Base-by-base conservation (phyloP, 805 yeast species). In the Candida mattraensis region DNA sequence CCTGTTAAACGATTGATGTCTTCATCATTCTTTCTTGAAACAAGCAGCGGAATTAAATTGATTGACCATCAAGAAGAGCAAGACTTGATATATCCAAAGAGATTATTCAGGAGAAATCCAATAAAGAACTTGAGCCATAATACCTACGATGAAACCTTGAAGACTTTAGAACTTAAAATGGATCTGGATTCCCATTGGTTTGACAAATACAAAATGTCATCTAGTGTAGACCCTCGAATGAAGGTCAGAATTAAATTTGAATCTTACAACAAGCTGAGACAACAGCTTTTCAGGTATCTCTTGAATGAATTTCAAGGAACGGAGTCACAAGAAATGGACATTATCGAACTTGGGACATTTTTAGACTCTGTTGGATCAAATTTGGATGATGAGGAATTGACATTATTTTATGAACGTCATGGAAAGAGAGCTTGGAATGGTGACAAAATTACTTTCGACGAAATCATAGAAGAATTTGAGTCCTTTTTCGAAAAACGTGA, bases 241-340 rank as follows among this genome's bases (percentile, higher is more conserved):
- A 71, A 73, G 32, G 56, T 87, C 11, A 66, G 79, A 17, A 78
- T 81, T 3, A 72, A 81, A 38, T 87, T 78, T 52, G 74, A 80
- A 41, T 76, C 89, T 0, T 87, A 87, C 56, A 67, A 67, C 0
- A 69, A 65, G 3, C 63, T 88, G 30, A 68, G 89, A 44, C 74
- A 72, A 43, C 78, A 78, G 35, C 74, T 89, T 45, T 87, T 95
- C 91, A 61, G 66, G 26, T 67, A 75, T 8, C 64, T 87, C 5
- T 64, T 86, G 11, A 12, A 21, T 5, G 44, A 42, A n/a, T 72
- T 70, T 22, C 74, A 76, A 43, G 80, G 70, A 48, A 76, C 58
- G 28, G 62, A 60, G 18, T 70, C 60, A 34, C 74, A 67, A 16
- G 50, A 61, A 7, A 66, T 77, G 43, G 78, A 78, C 46, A 64